Conservation (phyloP, 176 grass and related monocot genomes). For the Lolium multiflorum region DNA sequence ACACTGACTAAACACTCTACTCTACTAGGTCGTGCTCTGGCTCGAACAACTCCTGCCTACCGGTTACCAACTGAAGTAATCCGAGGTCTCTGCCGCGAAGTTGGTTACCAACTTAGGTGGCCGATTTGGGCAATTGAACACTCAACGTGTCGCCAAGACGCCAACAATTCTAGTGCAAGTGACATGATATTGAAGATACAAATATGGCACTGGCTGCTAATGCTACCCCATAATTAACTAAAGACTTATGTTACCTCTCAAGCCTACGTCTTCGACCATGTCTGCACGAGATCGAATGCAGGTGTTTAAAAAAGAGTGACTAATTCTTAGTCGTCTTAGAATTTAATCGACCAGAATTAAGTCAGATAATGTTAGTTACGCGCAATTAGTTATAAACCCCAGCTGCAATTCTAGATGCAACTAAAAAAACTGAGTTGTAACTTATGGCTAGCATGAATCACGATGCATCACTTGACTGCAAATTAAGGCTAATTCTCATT, state of each 20-base stretch:
- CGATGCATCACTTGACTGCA: neutral
- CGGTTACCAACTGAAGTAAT: slow-evolving; percentile 15
- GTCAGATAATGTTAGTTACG: no score
- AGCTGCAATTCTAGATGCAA: no score
- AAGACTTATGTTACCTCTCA: neutral
- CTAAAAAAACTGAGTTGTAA: no score
- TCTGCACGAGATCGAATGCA: neutral
- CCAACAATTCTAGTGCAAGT: neutral
- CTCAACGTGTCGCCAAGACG: neutral
- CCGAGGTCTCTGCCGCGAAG: neutral
- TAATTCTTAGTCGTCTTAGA: no score
- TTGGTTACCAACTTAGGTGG: slow-evolving; percentile 1
- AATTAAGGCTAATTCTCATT: no score
- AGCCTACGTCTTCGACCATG: neutral
- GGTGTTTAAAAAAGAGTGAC: neutral
- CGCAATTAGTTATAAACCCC: no score
- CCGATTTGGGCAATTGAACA: neutral
- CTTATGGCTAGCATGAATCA: no score
- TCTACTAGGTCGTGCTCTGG: neutral
- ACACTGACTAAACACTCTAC: neutral
- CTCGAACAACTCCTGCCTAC: neutral
- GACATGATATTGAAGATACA: neutral
- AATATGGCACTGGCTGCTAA: neutral
- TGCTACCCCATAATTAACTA: neutral
- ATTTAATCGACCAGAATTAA: no score